Evolutionary conservation across 208 protist species (phyloP).

Genomic region (Acanthamoeba lenticulata): DNA sequence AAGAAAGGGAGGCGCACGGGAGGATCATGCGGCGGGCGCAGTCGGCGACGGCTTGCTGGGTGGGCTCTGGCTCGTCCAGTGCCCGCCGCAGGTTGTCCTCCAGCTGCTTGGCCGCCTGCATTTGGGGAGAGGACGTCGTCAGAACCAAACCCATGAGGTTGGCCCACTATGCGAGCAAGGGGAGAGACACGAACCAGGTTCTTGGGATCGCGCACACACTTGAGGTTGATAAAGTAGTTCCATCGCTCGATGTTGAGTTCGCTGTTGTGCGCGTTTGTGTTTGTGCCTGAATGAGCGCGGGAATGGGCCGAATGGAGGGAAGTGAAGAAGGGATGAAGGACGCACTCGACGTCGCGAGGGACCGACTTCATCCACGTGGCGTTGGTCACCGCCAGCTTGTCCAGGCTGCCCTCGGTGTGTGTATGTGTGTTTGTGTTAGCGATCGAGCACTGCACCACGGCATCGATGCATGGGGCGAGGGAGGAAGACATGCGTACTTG

Average conservation of each 20-base stretch:
- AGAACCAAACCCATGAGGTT: too few species aligned
- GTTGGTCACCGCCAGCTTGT: constrained; percentile 5
- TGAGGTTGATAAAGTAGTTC: constrained; percentile 35
- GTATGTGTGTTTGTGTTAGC: not conserved
- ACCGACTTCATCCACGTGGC: constrained; percentile 51
- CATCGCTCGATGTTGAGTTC: constrained; percentile 55
- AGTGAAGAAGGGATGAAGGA: not conserved
- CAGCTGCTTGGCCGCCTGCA: not conserved
- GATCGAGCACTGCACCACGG: too few species aligned
- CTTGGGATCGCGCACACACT: constrained; percentile 15
- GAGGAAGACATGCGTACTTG: not conserved
- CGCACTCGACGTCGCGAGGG: constrained; percentile 20
- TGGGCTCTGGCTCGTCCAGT: not conserved
- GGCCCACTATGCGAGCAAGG: not conserved
- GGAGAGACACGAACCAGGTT: not conserved
- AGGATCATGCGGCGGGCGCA: not conserved
- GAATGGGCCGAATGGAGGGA: not conserved
- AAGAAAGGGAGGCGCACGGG: not conserved
- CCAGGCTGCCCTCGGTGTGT: constrained; percentile 6
- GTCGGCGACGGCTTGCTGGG: not conserved
- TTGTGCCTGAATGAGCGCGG: not conserved
- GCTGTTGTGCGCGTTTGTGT: not conserved
- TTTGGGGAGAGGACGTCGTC: too few species aligned
- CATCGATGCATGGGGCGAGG: not conserved
- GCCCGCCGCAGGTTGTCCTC: not conserved